Percentiles rank a stretch among this genome's conserved stretches.
Conservation (phyloP, 192 early-diverging fungal genomes). For the Umbelopsis isabellina region DNA sequence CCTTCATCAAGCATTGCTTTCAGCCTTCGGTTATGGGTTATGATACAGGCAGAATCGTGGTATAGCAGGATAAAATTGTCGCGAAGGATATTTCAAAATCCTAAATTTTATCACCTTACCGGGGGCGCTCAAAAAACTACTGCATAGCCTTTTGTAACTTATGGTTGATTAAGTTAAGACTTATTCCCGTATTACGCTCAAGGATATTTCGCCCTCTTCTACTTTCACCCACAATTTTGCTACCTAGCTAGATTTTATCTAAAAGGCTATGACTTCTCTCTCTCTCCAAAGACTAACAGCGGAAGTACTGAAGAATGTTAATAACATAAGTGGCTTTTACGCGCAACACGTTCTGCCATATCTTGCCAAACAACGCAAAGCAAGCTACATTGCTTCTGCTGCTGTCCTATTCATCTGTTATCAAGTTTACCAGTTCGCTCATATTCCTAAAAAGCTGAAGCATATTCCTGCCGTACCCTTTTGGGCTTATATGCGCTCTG, state of each 20-base stretch:
- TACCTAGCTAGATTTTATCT: no score
- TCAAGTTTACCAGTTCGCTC: background rate
- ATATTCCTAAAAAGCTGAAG: background rate
- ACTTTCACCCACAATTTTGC: background rate
- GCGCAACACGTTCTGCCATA: background rate
- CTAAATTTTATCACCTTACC: no score
- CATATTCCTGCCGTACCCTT: conserved; percentile 5
- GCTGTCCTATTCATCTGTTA: background rate
- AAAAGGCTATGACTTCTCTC: background rate
- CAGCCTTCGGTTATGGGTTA: no score
- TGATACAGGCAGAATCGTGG: no score
- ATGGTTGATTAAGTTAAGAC: no score
- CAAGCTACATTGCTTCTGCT: background rate
- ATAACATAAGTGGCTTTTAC: background rate
- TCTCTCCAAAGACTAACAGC: background rate
- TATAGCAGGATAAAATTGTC: no score
- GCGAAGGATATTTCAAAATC: no score
- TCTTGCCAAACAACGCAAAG: background rate
- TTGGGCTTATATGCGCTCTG: conserved; percentile 1
- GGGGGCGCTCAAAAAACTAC: no score
- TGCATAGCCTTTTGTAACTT: no score
- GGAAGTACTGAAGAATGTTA: background rate
- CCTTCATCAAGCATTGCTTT: no score
- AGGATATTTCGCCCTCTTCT: background rate
- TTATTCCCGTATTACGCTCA: no score